phyloP scores from a whole-genome alignment of 345 rosid genomes.

The Aurinia saxatilis region DNA sequence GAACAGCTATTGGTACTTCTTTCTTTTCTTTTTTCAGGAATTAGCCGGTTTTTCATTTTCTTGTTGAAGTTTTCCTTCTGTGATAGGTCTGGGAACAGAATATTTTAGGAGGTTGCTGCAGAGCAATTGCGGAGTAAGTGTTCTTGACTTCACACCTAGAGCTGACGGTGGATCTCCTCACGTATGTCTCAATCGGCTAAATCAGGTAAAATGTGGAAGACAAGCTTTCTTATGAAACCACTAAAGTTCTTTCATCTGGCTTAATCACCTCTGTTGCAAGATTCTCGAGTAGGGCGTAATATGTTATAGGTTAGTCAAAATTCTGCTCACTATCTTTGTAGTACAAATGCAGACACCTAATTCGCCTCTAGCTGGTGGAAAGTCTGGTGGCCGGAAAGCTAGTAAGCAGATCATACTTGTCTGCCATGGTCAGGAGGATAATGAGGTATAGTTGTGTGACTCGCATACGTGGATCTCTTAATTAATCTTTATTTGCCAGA shows the following conservation, averaged over 20 bases:
- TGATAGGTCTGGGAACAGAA: conserved; percentile 65
- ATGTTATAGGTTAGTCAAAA: conserved; percentile 5
- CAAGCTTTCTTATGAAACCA: background rate
- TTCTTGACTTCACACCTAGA: conserved; percentile 67
- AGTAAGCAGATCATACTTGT: conserved; percentile 70
- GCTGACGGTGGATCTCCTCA: conserved; percentile 62
- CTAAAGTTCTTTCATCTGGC: background rate
- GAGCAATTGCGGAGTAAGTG: conserved; percentile 93
- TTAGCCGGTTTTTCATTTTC: background rate
- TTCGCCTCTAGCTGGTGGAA: conserved; percentile 70
- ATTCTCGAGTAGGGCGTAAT: background rate
- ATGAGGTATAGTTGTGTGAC: conserved; percentile 38
- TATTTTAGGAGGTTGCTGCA: conserved; percentile 85
- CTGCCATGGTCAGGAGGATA: conserved; percentile 53
- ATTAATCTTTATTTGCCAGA: background rate
- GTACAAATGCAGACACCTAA: conserved; percentile 67
- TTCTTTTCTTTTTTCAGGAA: background rate
- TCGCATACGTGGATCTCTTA: background rate
- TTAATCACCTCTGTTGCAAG: background rate
- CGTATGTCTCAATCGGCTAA: conserved; percentile 79
- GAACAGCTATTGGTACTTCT: conserved; percentile 68
- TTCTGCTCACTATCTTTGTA: conserved; percentile 18
- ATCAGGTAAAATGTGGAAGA: conserved; percentile 51
- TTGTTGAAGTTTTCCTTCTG: background rate
- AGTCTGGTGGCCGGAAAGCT: conserved; percentile 65